Percentiles rank a stretch among this genome's conserved stretches.
phyloP scores from a whole-genome alignment of 2,329 filamentous ascomycete genomes.

The Magnaporthales sp. region DNA sequence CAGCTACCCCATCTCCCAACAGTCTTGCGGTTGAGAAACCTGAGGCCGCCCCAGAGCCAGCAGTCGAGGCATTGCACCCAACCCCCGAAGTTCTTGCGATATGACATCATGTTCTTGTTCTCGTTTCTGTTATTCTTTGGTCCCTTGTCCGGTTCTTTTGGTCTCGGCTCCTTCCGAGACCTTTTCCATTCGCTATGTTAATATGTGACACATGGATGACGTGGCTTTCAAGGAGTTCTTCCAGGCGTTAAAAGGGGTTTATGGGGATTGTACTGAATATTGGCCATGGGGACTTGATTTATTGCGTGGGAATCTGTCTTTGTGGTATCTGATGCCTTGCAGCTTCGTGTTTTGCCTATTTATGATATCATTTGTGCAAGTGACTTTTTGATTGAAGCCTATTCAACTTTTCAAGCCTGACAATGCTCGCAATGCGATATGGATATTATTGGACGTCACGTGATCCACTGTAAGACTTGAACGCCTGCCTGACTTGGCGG shows the following conservation, averaged over 20 bases:
- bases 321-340: neutral
- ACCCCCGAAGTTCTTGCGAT: neutral
- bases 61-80: neutral
- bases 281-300: neutral
- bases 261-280: neutral
- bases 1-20: neutral
- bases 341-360: neutral
- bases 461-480: neutral
- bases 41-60: neutral
- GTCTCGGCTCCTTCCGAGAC: neutral
- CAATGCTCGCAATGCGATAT: neutral
- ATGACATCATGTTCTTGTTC: neutral
- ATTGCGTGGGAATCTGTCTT: neutral
- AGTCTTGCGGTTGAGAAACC: neutral
- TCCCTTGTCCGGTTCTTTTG: neutral
- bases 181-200: neutral
- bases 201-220: neutral
- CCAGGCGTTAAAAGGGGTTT: neutral
- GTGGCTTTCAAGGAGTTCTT: neutral
- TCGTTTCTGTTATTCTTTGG: neutral
- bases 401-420: neutral
- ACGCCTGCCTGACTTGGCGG: neutral
- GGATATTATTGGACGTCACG: neutral
- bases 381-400: neutral
- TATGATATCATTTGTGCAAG: neutral